These are phyloP conservation scores for Uromyces viciae-fabae DNA, from an alignment of 1,284 basidiomycete species.

Conservation along the genomic window DNA sequence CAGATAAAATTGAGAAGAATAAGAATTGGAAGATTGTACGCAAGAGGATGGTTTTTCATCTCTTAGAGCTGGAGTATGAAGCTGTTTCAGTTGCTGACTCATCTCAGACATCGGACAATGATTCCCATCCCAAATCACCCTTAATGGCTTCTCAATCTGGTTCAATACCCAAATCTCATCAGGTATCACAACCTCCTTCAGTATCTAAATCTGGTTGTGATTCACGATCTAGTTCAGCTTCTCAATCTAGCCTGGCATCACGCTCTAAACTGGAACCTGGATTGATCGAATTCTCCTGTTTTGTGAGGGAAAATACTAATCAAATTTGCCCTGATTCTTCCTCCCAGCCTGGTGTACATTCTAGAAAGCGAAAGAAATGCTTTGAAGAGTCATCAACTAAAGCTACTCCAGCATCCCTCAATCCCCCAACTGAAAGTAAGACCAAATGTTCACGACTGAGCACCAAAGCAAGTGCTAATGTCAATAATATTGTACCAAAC, in stretches of 20 bases:
- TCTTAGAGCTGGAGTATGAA: neutral
- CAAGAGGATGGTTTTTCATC: constrained; percentile 13
- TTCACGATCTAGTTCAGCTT: neutral
- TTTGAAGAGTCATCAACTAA: neutral
- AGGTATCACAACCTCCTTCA: neutral
- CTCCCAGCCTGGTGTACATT: neutral
- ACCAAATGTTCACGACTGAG: neutral
- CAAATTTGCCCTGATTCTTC: neutral
- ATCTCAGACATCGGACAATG: neutral
- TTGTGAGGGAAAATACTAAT: neutral
- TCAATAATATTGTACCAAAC: neutral
- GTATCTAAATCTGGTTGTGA: neutral
- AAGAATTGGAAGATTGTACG: neutral
- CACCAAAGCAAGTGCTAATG: neutral
- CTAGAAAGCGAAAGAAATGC: neutral
- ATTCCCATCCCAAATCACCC: neutral
- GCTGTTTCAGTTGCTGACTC: neutral
- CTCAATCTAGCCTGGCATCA: neutral
- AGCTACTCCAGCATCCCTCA: neutral
- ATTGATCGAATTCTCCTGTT: neutral
- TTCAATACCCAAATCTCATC: neutral
- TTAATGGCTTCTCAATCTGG: neutral
- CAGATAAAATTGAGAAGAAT: neutral
- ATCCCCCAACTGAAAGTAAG: neutral
- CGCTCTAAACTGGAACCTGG: neutral